Evolutionary conservation across 805 yeast genomes (phyloP), one percentile per base, ranked within the genome.

Genomic region (Saccharomycopsis microspora): DNA sequence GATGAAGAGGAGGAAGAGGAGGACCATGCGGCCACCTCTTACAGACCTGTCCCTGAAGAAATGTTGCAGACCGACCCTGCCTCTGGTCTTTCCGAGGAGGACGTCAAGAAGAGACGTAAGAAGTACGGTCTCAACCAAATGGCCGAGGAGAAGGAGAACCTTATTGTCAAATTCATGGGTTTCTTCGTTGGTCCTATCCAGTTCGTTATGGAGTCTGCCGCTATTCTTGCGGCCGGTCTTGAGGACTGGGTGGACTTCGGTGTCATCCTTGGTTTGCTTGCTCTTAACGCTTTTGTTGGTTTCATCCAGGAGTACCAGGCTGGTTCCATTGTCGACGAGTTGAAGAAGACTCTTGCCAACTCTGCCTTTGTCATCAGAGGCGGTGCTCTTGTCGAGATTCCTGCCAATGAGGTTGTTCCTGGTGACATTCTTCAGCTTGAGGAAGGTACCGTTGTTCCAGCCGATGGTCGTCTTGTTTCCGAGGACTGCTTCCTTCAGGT

Each of bases 201-300:
- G 74, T 86, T 87, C 80, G 95, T 86, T 64, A 86, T 86, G 96
- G 95, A 86, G 74, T 94, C 90, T 63, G 96, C 96, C 63, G 95
- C 96, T 60, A 77, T 86, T 56, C 74, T 86, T 68, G 95, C 96
- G 64, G 95, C 95, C 57, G 96, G 95, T 81, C 76, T 86, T 61
- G 86, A 86, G 73, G 96, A 89, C 74, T 88, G 96, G 96, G 96
- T 88, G 64, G 96, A 88, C 78, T 88, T 88, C 75, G 96, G 97
- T 80, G 97, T 88, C 67, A 88, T 88, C 66, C 80, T 85, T 69
- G 96, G 83, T 71, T 72, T 88, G 60, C 75, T 88, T 60, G 59
- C 81, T 68, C 78, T 88, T 66, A 88, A 88, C 71, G 96, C 96
- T 56, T 71, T 72, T 61, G 96, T 88, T 67, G 97, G 97, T 78